A percentile compares a stretch with the other conserved stretches of the same genome.
Evolutionary conservation across 2,329 filamentous ascomycete genomes (phyloP).

Genomic region (Ilyonectria sp.): DNA sequence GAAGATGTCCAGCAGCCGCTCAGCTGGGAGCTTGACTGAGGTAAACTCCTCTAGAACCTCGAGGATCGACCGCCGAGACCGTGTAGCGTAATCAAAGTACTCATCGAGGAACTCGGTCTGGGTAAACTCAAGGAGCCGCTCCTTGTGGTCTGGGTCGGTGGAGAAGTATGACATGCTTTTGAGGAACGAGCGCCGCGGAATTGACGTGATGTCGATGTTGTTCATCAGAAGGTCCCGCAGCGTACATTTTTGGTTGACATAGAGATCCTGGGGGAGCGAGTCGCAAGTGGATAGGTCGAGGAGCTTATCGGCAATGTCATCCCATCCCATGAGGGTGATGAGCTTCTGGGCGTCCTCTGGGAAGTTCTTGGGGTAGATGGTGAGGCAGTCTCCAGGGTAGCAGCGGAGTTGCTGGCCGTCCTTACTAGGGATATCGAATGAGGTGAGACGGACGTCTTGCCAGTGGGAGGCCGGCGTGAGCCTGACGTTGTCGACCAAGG

Average conservation of each 20-base stretch:
- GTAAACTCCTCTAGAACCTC: slow-evolving; percentile 94
- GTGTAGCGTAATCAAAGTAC: slow-evolving; percentile 94
- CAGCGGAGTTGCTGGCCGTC: slow-evolving; percentile 51
- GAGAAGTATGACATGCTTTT: slow-evolving; percentile 83
- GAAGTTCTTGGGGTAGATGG: slow-evolving; percentile 91
- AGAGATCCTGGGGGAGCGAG: slow-evolving; percentile 54
- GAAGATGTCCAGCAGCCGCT: slow-evolving; percentile 80
- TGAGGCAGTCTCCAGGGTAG: slow-evolving; percentile 84
- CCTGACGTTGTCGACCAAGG: slow-evolving; percentile 76
- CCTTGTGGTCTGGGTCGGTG: slow-evolving; percentile 78
- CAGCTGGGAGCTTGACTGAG: slow-evolving; percentile 84
- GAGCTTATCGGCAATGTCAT: slow-evolving; percentile 76
- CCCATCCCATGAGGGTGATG: slow-evolving; percentile 86
- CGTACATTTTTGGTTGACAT: slow-evolving; percentile 65
- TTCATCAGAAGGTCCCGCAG: slow-evolving; percentile 84
- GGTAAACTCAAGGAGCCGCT: slow-evolving; percentile 87
- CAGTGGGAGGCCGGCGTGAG: slow-evolving; percentile 85
- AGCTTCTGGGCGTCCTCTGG: slow-evolving; percentile 83
- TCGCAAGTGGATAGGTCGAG: slow-evolving; percentile 66
- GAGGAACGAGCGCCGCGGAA: slow-evolving; percentile 91
- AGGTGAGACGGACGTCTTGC: slow-evolving; percentile 93
- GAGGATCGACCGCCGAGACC: slow-evolving; percentile 89
- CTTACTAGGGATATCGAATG: slow-evolving; percentile 64
- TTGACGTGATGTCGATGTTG: slow-evolving; percentile 90
- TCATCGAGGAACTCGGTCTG: slow-evolving; percentile 87